phyloP scores from a whole-genome alignment of 768 basidiomycete species.

The Suillus discolor region DNA sequence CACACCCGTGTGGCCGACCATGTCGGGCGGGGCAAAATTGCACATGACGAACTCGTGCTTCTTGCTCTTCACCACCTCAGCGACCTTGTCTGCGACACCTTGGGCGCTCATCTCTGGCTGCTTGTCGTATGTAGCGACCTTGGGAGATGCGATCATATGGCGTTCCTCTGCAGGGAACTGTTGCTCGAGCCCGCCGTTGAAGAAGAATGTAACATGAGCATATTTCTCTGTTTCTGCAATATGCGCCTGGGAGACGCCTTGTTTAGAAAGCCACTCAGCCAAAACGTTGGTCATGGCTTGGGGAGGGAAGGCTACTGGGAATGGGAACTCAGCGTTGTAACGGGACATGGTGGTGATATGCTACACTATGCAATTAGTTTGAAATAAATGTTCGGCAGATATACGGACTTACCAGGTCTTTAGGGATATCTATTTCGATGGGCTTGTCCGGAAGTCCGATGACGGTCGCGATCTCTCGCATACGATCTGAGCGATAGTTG shows the following conservation, averaged over 20 bases:
- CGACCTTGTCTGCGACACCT: constrained; percentile 90
- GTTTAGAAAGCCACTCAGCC: constrained; percentile 84
- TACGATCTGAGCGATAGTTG: constrained; percentile 96
- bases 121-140: constrained; percentile 93
- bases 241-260: constrained; percentile 84
- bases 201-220: constrained; percentile 97
- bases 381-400: background rate
- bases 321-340: constrained; percentile 91
- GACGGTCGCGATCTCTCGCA: constrained; percentile 87
- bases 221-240: constrained; percentile 99
- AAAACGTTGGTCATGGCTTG: constrained; percentile 93
- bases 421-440: constrained; percentile 79
- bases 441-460: constrained; percentile 84
- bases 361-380: constrained; percentile 37
- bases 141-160: constrained; percentile 88
- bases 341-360: constrained; percentile 92
- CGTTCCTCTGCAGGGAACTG: constrained; percentile 84
- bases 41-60: constrained; percentile 94
- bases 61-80: constrained; percentile 69
- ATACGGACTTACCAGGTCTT: constrained; percentile 62
- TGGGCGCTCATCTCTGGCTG: constrained; percentile 90
- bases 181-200: constrained; percentile 95
- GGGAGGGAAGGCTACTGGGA: constrained; percentile 91
- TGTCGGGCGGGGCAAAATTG: constrained; percentile 97
- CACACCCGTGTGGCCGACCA: constrained; percentile 95